Percentiles rank a stretch among this genome's conserved stretches.
These are phyloP conservation scores for Phytomonas sp. DNA, from an alignment of 208 protist genomes.

Conservation along the genomic window DNA sequence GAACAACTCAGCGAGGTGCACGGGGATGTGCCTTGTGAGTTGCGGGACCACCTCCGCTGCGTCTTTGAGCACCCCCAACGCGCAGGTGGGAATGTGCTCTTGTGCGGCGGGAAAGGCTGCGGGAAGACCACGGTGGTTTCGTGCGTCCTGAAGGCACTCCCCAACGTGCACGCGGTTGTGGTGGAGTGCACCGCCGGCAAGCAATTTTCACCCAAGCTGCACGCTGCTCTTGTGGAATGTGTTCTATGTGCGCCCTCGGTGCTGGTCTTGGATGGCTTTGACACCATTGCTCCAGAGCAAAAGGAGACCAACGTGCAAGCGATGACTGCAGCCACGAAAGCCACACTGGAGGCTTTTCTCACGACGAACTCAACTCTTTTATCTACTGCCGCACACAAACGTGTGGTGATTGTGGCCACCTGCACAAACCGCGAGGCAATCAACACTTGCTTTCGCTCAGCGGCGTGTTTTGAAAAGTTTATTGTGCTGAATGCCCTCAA, in stretches of 20 bases:
- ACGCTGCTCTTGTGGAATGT: slow-evolving; percentile 46
- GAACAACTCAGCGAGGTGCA: slow-evolving; percentile 43
- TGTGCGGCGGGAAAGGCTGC: slow-evolving; percentile 78
- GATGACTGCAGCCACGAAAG: slow-evolving; percentile 49
- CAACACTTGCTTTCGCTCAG: slow-evolving; percentile 52
- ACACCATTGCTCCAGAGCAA: slow-evolving; percentile 67
- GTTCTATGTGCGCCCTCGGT: slow-evolving; percentile 69
- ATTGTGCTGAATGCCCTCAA: slow-evolving; percentile 57
- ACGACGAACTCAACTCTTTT: slow-evolving; percentile 12
- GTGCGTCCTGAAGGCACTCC: slow-evolving; percentile 31
- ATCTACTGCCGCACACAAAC: slow-evolving; percentile 13
- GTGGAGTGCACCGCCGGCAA: slow-evolving; percentile 52
- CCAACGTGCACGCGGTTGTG: slow-evolving; percentile 37
- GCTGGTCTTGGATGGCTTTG: slow-evolving; percentile 83
- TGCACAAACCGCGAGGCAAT: slow-evolving; percentile 56
- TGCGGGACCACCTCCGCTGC: slow-evolving; percentile 32
- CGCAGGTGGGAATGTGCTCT: slow-evolving; percentile 51
- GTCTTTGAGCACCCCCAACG: slow-evolving; percentile 19
- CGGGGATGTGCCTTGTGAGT: slow-evolving; percentile 28
- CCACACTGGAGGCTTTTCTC: slow-evolving; percentile 51
- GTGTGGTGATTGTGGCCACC: slow-evolving; percentile 66
- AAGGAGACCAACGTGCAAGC: slow-evolving; percentile 53
- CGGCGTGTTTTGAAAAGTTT: slow-evolving; percentile 50
- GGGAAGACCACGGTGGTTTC: slow-evolving; percentile 68
- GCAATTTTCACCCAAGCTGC: slow-evolving; percentile 32